Evolutionary conservation across 495 filamentous ascomycete genomes (phyloP).

Genomic region (Podospora anserina): DNA sequence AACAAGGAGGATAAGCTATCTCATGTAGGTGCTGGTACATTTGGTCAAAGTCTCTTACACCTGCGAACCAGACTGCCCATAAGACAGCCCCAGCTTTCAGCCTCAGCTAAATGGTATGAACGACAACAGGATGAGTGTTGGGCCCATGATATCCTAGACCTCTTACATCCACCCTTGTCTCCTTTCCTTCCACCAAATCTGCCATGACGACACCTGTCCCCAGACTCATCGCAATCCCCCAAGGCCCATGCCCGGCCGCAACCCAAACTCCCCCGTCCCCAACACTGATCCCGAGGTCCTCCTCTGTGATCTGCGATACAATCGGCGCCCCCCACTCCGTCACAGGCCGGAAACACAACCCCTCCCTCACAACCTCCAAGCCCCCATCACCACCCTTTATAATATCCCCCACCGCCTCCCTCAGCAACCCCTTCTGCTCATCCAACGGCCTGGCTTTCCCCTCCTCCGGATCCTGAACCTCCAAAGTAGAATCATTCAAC

Average conservation of each 20-base stretch:
- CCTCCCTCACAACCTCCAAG: constrained; percentile 61
- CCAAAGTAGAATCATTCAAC: constrained; percentile 57
- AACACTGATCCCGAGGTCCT: constrained; percentile 46
- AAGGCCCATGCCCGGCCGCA: constrained; percentile 70
- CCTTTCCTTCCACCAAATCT: constrained; percentile 56
- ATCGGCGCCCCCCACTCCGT: constrained; percentile 61
- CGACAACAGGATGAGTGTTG: no score
- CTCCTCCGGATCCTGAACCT: constrained; percentile 52
- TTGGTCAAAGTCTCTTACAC: no score
- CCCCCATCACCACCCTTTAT: constrained; percentile 53
- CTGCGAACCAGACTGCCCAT: no score
- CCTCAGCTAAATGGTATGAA: no score
- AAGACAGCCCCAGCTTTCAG: no score
- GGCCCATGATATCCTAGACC: constrained; percentile 15
- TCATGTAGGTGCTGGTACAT: no score
- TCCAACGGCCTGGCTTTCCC: constrained; percentile 46
- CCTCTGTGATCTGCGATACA: constrained; percentile 52
- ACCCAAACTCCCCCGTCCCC: constrained; percentile 65
- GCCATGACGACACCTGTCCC: constrained; percentile 66
- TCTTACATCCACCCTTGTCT: constrained; percentile 49
- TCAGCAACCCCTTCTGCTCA: constrained; percentile 50
- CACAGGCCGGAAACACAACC: constrained; percentile 71
- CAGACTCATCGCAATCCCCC: constrained; percentile 61
- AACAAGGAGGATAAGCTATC: no score
- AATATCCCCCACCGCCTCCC: constrained; percentile 52